Base-by-base conservation (phyloP, 1,284 basidiomycete genomes). In the Trichosporon asahii region DNA sequence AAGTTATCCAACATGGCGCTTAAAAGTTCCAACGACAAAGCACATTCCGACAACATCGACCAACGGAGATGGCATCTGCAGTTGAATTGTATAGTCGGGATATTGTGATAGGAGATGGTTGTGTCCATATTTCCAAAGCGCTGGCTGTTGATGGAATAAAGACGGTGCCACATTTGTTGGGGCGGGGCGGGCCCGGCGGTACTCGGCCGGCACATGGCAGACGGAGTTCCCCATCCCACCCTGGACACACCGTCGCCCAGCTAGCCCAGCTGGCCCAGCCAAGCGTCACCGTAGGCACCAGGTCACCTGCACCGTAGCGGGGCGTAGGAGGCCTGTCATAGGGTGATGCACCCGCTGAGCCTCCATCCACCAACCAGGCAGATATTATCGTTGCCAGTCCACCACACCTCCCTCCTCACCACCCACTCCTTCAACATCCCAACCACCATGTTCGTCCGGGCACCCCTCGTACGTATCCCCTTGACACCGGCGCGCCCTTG, bases 401-500 rank as follows among this genome's bases (percentile, higher is more conserved):
- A 27, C 57, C 33, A 64, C 15, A 25, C 55, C 31, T 60, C 55
- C n/a, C 49, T 66, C 64, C 64, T 44, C 64, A 53, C 61, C 31
- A 44, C 33, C 64, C 37, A 37, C 63, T 25, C 64, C 14, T n/a
- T n/a, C 60, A 63, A 63, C 35, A 63, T 35, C 23, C 33, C 40
- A 18, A 25, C 31, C 69, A 75, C 67, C 65, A 76, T 78, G 77
- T 71, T 79, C 44, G 57, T 76, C 68, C 73, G 78, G 66, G 72
- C 76, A 70, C 73, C 76, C 65, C 68, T 77, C 65, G 78, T 79
- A 65, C 70, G 78, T 76, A 33, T 21, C 23, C 6, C 65, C 8
- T 14, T n/a, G 49, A 9, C 49, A 23, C 46, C 46, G 3, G 46
- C 18, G 21, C 49, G 1, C 12, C n/a, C n/a, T n/a, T 33, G 6